Percentiles rank a stretch among this genome's conserved stretches.
These are phyloP conservation scores for Alternaria rosae DNA, from an alignment of 2,329 filamentous ascomycete species.

Conservation along the genomic window DNA sequence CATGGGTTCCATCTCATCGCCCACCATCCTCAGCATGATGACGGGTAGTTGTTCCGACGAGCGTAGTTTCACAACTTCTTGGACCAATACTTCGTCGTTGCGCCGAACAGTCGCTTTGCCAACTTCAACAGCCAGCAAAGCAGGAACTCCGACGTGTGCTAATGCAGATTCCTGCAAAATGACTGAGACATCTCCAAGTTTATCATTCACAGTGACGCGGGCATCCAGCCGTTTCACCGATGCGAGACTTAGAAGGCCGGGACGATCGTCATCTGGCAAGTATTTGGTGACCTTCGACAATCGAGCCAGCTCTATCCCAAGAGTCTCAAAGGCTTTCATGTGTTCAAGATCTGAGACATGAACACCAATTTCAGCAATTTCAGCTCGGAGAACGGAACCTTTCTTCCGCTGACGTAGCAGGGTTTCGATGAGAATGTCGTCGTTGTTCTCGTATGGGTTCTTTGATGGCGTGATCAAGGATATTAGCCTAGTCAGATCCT, in stretches of 20 bases:
- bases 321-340: slow-evolving; percentile 70
- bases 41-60: slow-evolving; percentile 64
- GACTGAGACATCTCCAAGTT: slow-evolving; percentile 68
- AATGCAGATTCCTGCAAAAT: slow-evolving; percentile 34
- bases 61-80: slow-evolving; percentile 59
- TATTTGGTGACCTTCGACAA: slow-evolving; percentile 92
- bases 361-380: slow-evolving; percentile 69
- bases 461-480: slow-evolving; percentile 91
- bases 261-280: slow-evolving; percentile 91
- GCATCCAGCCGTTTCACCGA: slow-evolving; percentile 70
- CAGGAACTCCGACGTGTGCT: slow-evolving; percentile 78
- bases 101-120: slow-evolving; percentile 68
- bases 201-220: slow-evolving; percentile 69
- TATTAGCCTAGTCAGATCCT: slow-evolving; percentile 81
- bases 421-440: slow-evolving; percentile 95
- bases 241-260: slow-evolving; percentile 80
- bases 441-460: slow-evolving; percentile 85
- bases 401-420: slow-evolving; percentile 85
- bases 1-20: slow-evolving; percentile 91
- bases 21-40: slow-evolving; percentile 87
- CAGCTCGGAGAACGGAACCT: slow-evolving; percentile 79
- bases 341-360: slow-evolving; percentile 69
- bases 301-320: slow-evolving; percentile 81
- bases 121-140: slow-evolving; percentile 80
- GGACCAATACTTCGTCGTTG: slow-evolving; percentile 77